Percentiles rank a stretch among this genome's conserved stretches.
Conservation (phyloP, 495 filamentous ascomycete species). For the Apiosordaria backusii region DNA sequence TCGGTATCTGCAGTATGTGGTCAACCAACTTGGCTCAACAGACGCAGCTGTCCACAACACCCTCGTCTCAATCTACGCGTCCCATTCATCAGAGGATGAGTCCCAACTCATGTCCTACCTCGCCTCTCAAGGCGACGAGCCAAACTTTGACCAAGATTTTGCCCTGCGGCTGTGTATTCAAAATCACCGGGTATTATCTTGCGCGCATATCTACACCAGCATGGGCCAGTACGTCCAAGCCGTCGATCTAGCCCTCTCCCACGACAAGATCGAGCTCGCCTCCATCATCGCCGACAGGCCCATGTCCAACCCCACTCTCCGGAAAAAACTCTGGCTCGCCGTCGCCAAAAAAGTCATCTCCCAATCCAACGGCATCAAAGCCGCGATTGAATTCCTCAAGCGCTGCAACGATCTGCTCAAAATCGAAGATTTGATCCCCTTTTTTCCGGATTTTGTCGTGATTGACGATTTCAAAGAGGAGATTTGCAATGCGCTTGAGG, state of each 20-base stretch:
- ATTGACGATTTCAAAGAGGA: slow-evolving; percentile 99
- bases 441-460: slow-evolving; percentile 98
- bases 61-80: slow-evolving; percentile 91
- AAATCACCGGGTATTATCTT: slow-evolving; percentile 84
- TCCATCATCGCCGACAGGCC: slow-evolving; percentile 86
- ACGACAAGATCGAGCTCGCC: slow-evolving; percentile 85
- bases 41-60: slow-evolving; percentile 97
- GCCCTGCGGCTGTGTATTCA: slow-evolving; percentile 93
- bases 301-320: slow-evolving; percentile 68
- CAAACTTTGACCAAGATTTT: slow-evolving; percentile 93
- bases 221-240: slow-evolving; percentile 93
- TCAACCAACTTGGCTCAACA: slow-evolving; percentile 76
- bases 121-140: slow-evolving; percentile 63
- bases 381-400: slow-evolving; percentile 89
- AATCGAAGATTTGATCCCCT: slow-evolving; percentile 95
- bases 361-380: slow-evolving; percentile 84
- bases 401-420: slow-evolving; percentile 78
- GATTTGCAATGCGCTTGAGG: slow-evolving; percentile 88
- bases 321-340: slow-evolving; percentile 92
- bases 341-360: slow-evolving; percentile 90
- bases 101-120: slow-evolving; percentile 82
- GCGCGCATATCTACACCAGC: slow-evolving; percentile 91
- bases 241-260: slow-evolving; percentile 84
- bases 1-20: slow-evolving; percentile 88
- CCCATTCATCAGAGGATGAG: slow-evolving; percentile 76